phyloP scores from a whole-genome alignment of 2,329 filamentous ascomycete genomes.

The Phaeoacremonium minimum region DNA sequence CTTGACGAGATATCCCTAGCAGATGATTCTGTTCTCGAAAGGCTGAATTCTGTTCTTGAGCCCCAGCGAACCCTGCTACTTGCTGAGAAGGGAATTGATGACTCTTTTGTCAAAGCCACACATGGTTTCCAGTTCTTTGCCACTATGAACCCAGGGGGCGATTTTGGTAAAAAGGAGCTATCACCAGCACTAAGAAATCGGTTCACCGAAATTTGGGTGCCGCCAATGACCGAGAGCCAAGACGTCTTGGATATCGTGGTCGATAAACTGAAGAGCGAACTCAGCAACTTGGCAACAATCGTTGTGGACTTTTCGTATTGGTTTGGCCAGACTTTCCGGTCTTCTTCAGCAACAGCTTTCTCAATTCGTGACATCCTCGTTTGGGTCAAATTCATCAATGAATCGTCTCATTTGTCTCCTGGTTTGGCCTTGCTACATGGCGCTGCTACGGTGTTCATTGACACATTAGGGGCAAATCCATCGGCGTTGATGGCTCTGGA shows the following conservation, averaged over 20 bases:
- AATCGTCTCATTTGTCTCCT: conserved; percentile 42
- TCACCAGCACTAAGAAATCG: conserved; percentile 93
- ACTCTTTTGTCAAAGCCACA: conserved; percentile 72
- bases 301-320: conserved; percentile 89
- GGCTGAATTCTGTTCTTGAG: conserved; percentile 94
- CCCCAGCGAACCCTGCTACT: conserved; percentile 80
- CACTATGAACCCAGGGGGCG: conserved; percentile 98
- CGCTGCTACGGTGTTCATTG: conserved; percentile 91
- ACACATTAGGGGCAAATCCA: conserved; percentile 91
- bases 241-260: conserved; percentile 85
- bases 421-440: conserved; percentile 65
- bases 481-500: conserved; percentile 78
- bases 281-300: conserved; percentile 54
- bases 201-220: conserved; percentile 99
- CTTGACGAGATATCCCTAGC: conserved; percentile 97
- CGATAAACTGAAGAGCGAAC: conserved; percentile 61
- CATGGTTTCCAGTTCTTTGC: conserved; percentile 92
- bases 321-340: conserved; percentile 82
- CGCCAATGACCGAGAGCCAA: conserved; percentile 75
- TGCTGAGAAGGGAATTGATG: conserved; percentile 85
- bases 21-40: conserved; percentile 93
- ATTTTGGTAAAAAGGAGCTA: conserved; percentile 96
- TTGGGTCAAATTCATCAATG: conserved; percentile 92
- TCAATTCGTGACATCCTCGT: conserved; percentile 90
- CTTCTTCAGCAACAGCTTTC: conserved; percentile 69